Evolutionary conservation across 2,329 filamentous ascomycete genomes (phyloP).

Genomic region (Claviceps africana): DNA sequence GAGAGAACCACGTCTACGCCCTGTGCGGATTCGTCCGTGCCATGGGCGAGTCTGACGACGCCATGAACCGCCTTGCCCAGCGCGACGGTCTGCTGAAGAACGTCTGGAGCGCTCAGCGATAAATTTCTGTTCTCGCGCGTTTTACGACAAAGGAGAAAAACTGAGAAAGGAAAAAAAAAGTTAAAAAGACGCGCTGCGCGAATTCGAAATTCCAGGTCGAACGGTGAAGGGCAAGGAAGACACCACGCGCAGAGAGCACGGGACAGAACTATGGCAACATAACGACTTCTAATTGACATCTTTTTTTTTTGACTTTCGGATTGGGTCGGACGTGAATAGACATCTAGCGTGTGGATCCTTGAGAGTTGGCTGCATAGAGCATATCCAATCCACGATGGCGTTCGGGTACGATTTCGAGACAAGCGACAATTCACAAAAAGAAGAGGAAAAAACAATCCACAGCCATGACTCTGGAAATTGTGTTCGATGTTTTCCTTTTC

Average conservation of each 20-base stretch:
- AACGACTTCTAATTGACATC: slow-evolving; percentile 7
- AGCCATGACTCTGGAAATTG: neutral
- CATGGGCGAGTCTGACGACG: slow-evolving; percentile 96
- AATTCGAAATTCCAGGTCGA: slow-evolving; percentile 4
- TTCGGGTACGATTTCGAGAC: slow-evolving; percentile 31
- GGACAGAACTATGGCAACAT: slow-evolving; percentile 1
- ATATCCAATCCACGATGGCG: slow-evolving; percentile 30
- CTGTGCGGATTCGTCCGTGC: slow-evolving; percentile 95
- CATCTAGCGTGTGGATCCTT: slow-evolving; percentile 17
- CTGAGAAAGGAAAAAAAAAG: slow-evolving; percentile 3
- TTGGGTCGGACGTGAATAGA: slow-evolving; percentile 21
- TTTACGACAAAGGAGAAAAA: slow-evolving; percentile 4
- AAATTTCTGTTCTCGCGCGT: slow-evolving; percentile 25
- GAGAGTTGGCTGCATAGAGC: slow-evolving; percentile 31
- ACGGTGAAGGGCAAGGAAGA: neutral
- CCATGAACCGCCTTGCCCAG: slow-evolving; percentile 89
- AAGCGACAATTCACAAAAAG: slow-evolving; percentile 12
- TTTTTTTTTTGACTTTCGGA: slow-evolving; percentile 11
- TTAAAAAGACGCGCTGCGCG: slow-evolving; percentile 6
- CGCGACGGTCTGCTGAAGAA: slow-evolving; percentile 92
- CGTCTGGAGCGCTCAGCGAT: slow-evolving; percentile 74
- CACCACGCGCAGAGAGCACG: neutral
- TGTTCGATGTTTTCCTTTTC: slow-evolving; percentile 8
- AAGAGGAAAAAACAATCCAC: slow-evolving; percentile 6
- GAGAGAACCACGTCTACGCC: slow-evolving; percentile 95